Base-by-base conservation (phyloP, 805 yeast species). In the Yamadazyma philogaea region DNA sequence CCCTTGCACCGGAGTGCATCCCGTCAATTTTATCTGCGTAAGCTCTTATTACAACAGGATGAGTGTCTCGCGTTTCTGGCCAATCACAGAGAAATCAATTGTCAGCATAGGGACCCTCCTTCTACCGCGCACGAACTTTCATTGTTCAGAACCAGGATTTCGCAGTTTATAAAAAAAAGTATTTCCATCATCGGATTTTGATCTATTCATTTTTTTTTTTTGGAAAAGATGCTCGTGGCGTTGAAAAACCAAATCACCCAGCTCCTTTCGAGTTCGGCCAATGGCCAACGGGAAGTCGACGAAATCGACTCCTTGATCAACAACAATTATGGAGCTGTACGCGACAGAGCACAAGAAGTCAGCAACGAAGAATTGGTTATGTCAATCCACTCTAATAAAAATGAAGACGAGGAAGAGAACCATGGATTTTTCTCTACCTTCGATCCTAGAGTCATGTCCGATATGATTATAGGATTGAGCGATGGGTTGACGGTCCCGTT, bases 401-500 rank as follows among this genome's bases (percentile, higher is more conserved):
- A 49, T 12, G 60, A 55, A 17, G 63, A 59, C 14, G 60, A 58
- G 6, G 64, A 60, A 2, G 51, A 51, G n/a, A 36, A 37, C 6
- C 47, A 33, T 7, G 67, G 72, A 4, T 54, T 80, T 28, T 70
- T 82, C 47, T 74, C 73, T 30, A 75, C 68, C 35, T 72, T 85
- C 40, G 93, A 85, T 59, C 99, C 99, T 7, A 79, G 99, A 61
- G 90, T 90, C 19, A 87, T 91, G 84, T 82, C 93, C 35, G 98
- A 91, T 62, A 75, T 87, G 43, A 88, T 91, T 52, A 91, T 91
- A 57, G 99, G 99, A 4, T 77, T 91, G 39, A 82, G 93, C 27
- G 99, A 91, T 61, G 99, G 99, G 4, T 75, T 91, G 51, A 91
- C 98, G 0, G 99, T 91, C 31, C 99, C 99, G n/a, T 91, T 91